These are phyloP conservation scores for Agaricus blazei DNA, from an alignment of 768 basidiomycete genomes.

Conservation along the genomic window DNA sequence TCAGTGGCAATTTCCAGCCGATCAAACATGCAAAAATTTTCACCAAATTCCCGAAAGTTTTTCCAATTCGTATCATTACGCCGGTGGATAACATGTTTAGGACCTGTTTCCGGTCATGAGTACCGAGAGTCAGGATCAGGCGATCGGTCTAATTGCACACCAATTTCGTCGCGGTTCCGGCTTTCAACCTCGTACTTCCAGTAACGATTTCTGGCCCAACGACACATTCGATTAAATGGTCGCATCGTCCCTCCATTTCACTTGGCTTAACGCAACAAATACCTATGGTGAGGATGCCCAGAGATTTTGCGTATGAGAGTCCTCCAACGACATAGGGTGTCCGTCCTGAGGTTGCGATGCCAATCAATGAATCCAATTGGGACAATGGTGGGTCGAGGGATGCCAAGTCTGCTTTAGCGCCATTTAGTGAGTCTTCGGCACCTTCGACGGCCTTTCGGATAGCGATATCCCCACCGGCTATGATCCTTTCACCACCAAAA, in stretches of 20 bases:
- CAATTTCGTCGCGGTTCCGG: constrained; percentile 33
- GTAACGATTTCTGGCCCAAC: constrained; percentile 28
- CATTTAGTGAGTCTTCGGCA: constrained; percentile 27
- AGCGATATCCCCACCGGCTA: constrained; percentile 25
- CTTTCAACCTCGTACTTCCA: constrained; percentile 30
- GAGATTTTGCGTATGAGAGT: constrained; percentile 17
- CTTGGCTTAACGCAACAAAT: constrained; percentile 23
- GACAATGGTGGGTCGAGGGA: constrained; percentile 19
- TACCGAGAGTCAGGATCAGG: neutral
- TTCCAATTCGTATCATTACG: constrained; percentile 27
- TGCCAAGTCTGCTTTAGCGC: constrained; percentile 20
- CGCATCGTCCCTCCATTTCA: constrained; percentile 20
- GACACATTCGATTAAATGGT: constrained; percentile 23
- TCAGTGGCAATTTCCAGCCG: neutral
- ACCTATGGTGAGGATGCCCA: constrained; percentile 24
- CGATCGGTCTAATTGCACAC: constrained; percentile 12
- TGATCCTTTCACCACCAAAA: constrained; percentile 10
- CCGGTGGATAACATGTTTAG: constrained; percentile 33
- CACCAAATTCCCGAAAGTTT: constrained; percentile 30
- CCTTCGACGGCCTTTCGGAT: constrained; percentile 23
- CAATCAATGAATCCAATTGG: constrained; percentile 24
- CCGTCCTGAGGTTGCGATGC: constrained; percentile 28
- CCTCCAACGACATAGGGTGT: constrained; percentile 31
- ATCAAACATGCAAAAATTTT: neutral
- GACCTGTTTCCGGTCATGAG: constrained; percentile 15